Base-by-base conservation (phyloP, 768 basidiomycete species). In the Auricularia auricula-judae region DNA sequence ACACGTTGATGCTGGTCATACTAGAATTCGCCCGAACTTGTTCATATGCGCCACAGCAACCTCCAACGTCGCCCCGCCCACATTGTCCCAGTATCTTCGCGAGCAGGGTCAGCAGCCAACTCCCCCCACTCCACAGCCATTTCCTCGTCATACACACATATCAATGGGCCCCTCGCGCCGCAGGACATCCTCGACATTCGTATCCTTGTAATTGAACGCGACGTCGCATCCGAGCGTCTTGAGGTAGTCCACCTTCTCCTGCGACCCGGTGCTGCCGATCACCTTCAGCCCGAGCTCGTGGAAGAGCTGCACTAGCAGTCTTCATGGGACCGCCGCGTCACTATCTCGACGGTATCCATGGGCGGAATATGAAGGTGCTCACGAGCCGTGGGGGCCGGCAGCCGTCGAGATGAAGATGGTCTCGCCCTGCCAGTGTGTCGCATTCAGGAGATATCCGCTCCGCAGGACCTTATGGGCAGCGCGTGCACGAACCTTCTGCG, bases 161-260 rank as follows among this genome's bases (percentile, higher is more conserved):
- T 86, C 76, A 56, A 87, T 78, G 0, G 81, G 82, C 2, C 86
- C 86, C 67, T 88, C 80, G 64, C 78, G 78, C 66, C 71, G 70
- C 47, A 91, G 74, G 2, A 86, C 75, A 10, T 85, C 82, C 1
- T 69, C 69, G 0, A 82, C 84, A 56, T 76, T 75, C 0, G 76
- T 76, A 0, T 80, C 88, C 78, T 91, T 87, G 75, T 87, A 89
- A 72, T 90, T 88, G 76, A 88, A 89, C 0, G 79, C 84, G 3
- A 86, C 80, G 68, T 91, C 87, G 0, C 84, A 82, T 0, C 87
- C 88, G 21, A 87, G 67, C 2, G 79, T 78, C 61, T 79, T 79
- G 73, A 87, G 62, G 69, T 81, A 87, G 4, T 76, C 71, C 4
- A 90, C 86, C 72, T 91, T 90, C 62, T 87, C 85, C n/a, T 89